Evolutionary conservation across 441 rosid species (phyloP), one percentile per base, ranked within the genome.

Genomic region (Erodium chrysanthum): DNA sequence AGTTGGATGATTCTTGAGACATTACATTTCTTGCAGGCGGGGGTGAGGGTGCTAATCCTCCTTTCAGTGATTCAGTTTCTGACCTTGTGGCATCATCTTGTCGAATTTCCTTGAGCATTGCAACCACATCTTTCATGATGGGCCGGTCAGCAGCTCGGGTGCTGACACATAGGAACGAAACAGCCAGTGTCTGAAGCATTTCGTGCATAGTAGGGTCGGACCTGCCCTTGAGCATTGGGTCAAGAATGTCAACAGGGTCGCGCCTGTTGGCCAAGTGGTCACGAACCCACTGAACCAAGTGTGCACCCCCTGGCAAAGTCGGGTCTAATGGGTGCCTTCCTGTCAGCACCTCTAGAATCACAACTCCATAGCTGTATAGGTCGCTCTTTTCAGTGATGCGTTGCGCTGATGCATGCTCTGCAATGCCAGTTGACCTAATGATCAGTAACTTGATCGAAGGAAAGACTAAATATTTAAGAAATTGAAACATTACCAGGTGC

Each of bases 251-350:
- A 17, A 42, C 80, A 0, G 95, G 90, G 72, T 82, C 85, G 70
- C 66, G 80, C 77, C 85, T 87, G 65, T 71, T 77, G 6, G 89
- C 84, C 18, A 86, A 77, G 68, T 90, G 94, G 73, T 87, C 94
- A 59, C 83, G 79, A 20, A 84, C 94, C 98, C 98, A 92, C 65
- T 90, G 91, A 68, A 86, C 96, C 80, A 90, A 75, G 74, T 84
- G 84, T 61, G 89, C 86, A 70, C 94, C 92, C 17, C 91, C 85
- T 0, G 91, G 85, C 77, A 90, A 77, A 35, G 86, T 85, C 35
- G 98, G 95, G 76, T 92, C 97, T 44, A 92, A 64, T 35, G 98
- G 97, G 76, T 90, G 97, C 73, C 92, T 85, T 59, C 98, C 97
- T 8, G 90, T 90, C 73, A 90, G 72, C 12, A 93, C 87, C 78